phyloP scores from a whole-genome alignment of 2,329 filamentous ascomycete species.

The Cladosporium halotolerans region DNA sequence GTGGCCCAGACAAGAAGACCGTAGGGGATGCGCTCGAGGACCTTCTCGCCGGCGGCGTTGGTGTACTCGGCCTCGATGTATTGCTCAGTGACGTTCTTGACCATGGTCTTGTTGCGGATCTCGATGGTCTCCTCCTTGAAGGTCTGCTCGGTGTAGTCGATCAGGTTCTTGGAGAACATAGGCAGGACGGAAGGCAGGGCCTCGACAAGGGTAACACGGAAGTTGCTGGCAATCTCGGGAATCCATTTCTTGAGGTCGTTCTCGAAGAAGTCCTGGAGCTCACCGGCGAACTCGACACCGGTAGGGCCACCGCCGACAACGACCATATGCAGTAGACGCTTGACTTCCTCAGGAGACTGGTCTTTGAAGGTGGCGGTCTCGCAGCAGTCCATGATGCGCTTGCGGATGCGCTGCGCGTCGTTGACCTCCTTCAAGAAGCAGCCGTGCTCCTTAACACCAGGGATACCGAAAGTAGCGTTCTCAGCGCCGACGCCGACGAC shows the following conservation, averaged over 20 bases:
- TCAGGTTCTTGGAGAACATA: slow-evolving; percentile 98
- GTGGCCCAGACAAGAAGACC: slow-evolving; percentile 97
- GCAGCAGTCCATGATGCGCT: slow-evolving; percentile 99
- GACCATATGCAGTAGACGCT: slow-evolving; percentile 96
- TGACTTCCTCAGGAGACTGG: slow-evolving; percentile 77
- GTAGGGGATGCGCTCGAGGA: slow-evolving; percentile 76
- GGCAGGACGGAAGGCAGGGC: slow-evolving; percentile 90
- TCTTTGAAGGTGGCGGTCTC: slow-evolving; percentile 99
- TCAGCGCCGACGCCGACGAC: slow-evolving; percentile 95
- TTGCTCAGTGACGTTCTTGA: slow-evolving; percentile 92
- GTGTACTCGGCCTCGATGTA: slow-evolving; percentile 84
- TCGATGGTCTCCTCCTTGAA: slow-evolving; percentile 98
- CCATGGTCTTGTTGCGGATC: slow-evolving; percentile 97
- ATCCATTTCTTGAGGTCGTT: slow-evolving; percentile 97
- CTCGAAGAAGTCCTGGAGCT: slow-evolving; percentile 98
- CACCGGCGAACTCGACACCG: slow-evolving; percentile 95
- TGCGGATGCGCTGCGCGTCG: slow-evolving; percentile 92
- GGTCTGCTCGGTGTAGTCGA: slow-evolving; percentile 98
- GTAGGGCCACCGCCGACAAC: slow-evolving; percentile 80
- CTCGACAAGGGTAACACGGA: slow-evolving; percentile 96
- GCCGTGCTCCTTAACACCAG: slow-evolving; percentile 87
- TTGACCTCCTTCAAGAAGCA: slow-evolving; percentile 98
- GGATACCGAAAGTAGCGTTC: slow-evolving; percentile 96
- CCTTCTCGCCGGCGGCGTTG: slow-evolving; percentile 77
- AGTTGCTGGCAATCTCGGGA: slow-evolving; percentile 87